These are phyloP conservation scores for Senna siamea DNA, from an alignment of 306 rosid genomes.

Conservation along the genomic window DNA sequence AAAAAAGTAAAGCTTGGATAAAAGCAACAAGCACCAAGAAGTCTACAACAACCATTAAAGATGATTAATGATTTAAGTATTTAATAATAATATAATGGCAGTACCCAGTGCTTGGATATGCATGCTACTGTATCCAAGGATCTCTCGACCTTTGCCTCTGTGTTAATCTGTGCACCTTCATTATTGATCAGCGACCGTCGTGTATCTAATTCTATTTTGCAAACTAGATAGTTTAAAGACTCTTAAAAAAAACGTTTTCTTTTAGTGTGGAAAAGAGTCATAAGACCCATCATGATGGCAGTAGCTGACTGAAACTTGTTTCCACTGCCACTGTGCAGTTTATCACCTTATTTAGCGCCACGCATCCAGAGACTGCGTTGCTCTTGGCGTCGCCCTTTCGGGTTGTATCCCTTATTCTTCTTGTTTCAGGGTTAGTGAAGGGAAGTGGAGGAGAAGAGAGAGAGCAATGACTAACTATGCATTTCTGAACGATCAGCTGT, in stretches of 20 bases:
- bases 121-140: neutral
- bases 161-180: neutral
- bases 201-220: too few species aligned
- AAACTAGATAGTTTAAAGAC: too few species aligned
- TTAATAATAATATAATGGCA: neutral
- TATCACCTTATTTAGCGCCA: neutral
- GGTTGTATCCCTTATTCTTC: neutral
- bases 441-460: too few species aligned
- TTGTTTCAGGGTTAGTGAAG: neutral
- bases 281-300: neutral
- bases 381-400: neutral
- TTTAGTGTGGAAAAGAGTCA: neutral
- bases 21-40: too few species aligned
- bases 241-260: neutral
- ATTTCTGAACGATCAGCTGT: conserved; percentile 16
- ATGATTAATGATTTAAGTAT: too few species aligned
- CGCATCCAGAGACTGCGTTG: neutral
- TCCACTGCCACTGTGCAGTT: neutral
- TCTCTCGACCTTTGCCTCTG: neutral
- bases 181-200: neutral
- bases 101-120: neutral
- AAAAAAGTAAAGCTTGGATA: neutral
- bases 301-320: neutral
- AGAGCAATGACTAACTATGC: neutral
- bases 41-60: neutral